Conservation (phyloP, 768 basidiomycete species). For the Hydnomerulius pinastri region DNA sequence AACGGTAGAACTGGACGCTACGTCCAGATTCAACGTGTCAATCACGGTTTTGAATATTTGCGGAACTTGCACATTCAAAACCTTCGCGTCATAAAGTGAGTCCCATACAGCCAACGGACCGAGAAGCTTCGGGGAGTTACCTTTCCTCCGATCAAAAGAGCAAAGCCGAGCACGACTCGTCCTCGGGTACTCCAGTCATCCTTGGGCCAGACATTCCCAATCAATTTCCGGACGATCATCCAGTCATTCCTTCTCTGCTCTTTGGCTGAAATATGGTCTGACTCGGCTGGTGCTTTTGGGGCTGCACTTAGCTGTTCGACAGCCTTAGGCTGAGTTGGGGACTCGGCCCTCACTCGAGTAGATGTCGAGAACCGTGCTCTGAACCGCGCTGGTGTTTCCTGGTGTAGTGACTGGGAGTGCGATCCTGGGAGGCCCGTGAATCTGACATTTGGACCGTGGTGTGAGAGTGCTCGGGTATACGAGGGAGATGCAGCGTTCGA, state of each 20-base stretch:
- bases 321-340: background rate
- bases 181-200: conserved; percentile 79
- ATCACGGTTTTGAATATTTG: conserved; percentile 91
- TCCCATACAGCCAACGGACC: background rate
- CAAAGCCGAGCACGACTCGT: conserved; percentile 82
- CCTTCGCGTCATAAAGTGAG: conserved; percentile 42
- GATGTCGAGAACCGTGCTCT: conserved; percentile 20
- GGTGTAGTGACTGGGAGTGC: conserved; percentile 5
- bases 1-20: conserved; percentile 73
- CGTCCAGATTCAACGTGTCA: conserved; percentile 84
- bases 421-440: conserved; percentile 6
- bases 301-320: conserved; percentile 2
- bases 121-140: conserved; percentile 39
- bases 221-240: conserved; percentile 80
- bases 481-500: conserved; percentile 5
- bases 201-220: conserved; percentile 91
- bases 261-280: conserved; percentile 18
- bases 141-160: conserved; percentile 82
- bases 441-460: background rate
- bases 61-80: conserved; percentile 98
- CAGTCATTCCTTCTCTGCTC: conserved; percentile 81
- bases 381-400: background rate
- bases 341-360: conserved; percentile 7
- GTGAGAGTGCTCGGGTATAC: background rate
- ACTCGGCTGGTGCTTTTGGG: conserved; percentile 3